These are phyloP conservation scores for Dunaliella salina DNA, from an alignment of 163 green algal genomes.

Conservation along the genomic window DNA sequence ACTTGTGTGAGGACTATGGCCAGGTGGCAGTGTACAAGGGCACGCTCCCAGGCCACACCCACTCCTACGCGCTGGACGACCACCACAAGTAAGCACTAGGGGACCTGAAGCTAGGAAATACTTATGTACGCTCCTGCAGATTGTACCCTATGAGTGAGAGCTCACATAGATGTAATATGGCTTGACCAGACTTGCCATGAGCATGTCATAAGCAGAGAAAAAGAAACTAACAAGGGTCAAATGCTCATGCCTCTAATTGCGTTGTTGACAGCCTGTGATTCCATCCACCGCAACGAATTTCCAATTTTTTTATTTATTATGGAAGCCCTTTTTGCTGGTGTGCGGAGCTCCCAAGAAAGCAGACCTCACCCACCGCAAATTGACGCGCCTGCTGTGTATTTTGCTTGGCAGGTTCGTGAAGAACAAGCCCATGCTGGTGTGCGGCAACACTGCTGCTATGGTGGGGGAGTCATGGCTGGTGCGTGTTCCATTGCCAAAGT, in stretches of 20 bases:
- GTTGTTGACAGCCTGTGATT: too few species aligned
- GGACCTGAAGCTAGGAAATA: too few species aligned
- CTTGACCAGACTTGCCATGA: too few species aligned
- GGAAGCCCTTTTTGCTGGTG: too few species aligned
- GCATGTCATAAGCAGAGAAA: too few species aligned
- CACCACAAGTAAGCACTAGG: constrained; percentile 64
- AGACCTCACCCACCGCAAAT: not conserved
- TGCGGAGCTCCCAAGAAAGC: not conserved
- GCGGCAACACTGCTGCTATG: constrained; percentile 85
- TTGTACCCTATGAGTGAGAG: too few species aligned
- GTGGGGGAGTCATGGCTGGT: constrained; percentile 66
- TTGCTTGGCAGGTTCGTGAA: constrained; percentile 35
- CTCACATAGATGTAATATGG: too few species aligned
- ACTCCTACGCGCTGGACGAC: constrained; percentile 75
- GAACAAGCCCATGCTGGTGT: constrained; percentile 77
- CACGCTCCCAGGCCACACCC: constrained; percentile 59
- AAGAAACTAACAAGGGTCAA: too few species aligned
- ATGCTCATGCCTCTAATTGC: too few species aligned
- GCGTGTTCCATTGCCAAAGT: not conserved
- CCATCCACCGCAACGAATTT: too few species aligned
- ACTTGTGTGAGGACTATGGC: constrained; percentile 83
- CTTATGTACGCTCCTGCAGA: too few species aligned
- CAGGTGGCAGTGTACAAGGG: constrained; percentile 65
- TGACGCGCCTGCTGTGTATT: not conserved
- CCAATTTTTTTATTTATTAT: too few species aligned